Evolutionary conservation across 163 green algal species (phyloP).

Genomic region (Trebouxiophyceae sp.): DNA sequence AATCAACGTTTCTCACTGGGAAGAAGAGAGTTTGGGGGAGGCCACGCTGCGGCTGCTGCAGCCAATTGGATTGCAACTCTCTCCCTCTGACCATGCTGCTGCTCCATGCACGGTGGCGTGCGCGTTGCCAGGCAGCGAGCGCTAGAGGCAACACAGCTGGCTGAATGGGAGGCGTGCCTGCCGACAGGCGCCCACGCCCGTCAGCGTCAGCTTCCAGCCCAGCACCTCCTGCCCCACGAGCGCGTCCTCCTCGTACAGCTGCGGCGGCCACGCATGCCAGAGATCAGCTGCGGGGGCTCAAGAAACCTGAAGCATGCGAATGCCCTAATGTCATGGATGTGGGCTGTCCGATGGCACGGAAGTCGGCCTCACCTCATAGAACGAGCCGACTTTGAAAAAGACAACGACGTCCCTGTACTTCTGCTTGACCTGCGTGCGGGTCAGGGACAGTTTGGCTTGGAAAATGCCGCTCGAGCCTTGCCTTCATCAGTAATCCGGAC

Average conservation of each 20-base stretch:
- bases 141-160: too few species aligned
- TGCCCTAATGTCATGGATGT: not conserved
- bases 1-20: too few species aligned
- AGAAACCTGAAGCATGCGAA: not conserved
- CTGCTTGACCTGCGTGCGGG: conserved; percentile 28
- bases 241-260: conserved; percentile 42
- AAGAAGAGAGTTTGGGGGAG: too few species aligned
- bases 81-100: not conserved
- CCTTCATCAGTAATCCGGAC: not conserved
- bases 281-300: not conserved
- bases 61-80: too few species aligned
- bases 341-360: not conserved
- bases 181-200: conserved; percentile 39
- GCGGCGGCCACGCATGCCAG: not conserved
- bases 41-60: too few species aligned
- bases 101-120: too few species aligned
- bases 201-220: conserved; percentile 41
- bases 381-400: conserved; percentile 42
- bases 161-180: too few species aligned
- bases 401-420: conserved; percentile 33
- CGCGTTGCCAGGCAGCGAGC: too few species aligned
- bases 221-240: conserved; percentile 29
- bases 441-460: not conserved
- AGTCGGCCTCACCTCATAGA: conserved; percentile 27
- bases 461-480: not conserved